A percentile compares a stretch with the other conserved stretches of the same genome.
Conservation (phyloP, 208 protist species). For the Wallacemonas rigidus region DNA sequence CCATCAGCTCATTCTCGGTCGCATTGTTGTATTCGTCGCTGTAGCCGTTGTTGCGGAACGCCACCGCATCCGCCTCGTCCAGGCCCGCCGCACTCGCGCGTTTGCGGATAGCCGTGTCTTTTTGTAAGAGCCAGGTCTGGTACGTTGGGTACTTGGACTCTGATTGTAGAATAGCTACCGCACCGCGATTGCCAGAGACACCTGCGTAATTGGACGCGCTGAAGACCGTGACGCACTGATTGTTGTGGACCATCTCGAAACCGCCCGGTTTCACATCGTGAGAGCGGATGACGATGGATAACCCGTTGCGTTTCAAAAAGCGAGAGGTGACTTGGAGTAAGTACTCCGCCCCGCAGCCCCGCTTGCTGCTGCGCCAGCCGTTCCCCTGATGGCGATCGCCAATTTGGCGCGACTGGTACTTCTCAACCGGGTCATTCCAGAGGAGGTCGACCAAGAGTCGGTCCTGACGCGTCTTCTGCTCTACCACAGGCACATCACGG, state of each 20-base stretch:
- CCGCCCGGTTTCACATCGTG: constrained; percentile 94
- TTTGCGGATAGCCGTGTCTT: constrained; percentile 26
- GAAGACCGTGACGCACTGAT: constrained; percentile 79
- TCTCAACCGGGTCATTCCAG: constrained; percentile 98
- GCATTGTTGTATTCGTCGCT: neutral
- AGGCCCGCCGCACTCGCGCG: constrained; percentile 5
- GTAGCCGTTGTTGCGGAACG: neutral
- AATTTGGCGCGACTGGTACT: constrained; percentile 77
- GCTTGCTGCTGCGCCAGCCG: constrained; percentile 98
- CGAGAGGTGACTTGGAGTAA: constrained; percentile 93
- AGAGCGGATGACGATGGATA: constrained; percentile 94
- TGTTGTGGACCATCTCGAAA: constrained; percentile 72
- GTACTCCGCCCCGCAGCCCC: constrained; percentile 99
- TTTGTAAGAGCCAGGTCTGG: constrained; percentile 79
- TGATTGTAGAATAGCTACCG: constrained; percentile 83
- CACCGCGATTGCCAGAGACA: constrained; percentile 96
- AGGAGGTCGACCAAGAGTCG: constrained; percentile 97
- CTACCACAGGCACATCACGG: constrained; percentile 96
- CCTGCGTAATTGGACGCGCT: constrained; percentile 88
- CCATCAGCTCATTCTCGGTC: neutral
- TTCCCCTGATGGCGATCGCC: constrained; percentile 68
- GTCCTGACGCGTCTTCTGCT: constrained; percentile 94
- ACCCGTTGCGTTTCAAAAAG: constrained; percentile 96
- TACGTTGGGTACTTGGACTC: constrained; percentile 61
- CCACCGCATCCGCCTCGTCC: constrained; percentile 14